Evolutionary conservation across 371 early-diverging fungal species (phyloP).

Genomic region (Mortierella sp.): DNA sequence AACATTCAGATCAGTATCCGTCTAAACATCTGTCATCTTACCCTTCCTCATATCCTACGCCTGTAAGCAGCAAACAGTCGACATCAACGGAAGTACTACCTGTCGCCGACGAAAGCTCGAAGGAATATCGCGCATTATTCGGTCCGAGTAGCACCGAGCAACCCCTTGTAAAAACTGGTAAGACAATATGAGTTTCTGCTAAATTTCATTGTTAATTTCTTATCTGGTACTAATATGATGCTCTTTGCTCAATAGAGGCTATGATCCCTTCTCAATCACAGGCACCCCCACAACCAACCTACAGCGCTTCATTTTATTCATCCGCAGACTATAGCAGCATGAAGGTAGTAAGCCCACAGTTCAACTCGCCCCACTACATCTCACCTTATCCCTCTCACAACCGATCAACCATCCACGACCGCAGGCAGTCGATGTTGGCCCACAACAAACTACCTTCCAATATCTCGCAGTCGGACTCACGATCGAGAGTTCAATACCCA

Average conservation of each 20-base stretch:
- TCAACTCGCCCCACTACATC: slow-evolving; percentile 33
- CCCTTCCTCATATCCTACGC: slow-evolving; percentile 8
- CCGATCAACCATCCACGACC: slow-evolving; percentile 34
- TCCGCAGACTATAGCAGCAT: slow-evolving; percentile 20
- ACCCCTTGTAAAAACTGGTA: slow-evolving; percentile 12
- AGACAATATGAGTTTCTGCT: neutral
- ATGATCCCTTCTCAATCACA: slow-evolving; percentile 45
- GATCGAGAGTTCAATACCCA: slow-evolving; percentile 23
- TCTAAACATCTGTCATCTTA: slow-evolving; percentile 10
- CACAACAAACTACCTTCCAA: slow-evolving; percentile 16
- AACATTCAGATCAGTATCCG: neutral
- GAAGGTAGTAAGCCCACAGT: slow-evolving; percentile 17
- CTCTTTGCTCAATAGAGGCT: neutral
- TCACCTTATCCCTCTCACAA: slow-evolving; percentile 23
- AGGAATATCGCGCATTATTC: neutral
- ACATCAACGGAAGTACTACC: slow-evolving; percentile 10
- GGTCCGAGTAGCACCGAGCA: slow-evolving; percentile 17
- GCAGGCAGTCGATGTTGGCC: slow-evolving; percentile 38
- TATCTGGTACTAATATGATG: neutral
- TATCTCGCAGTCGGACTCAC: slow-evolving; percentile 19
- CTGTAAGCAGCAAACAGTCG: slow-evolving; percentile 17
- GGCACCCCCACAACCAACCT: slow-evolving; percentile 12
- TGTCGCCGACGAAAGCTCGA: neutral
- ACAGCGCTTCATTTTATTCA: slow-evolving; percentile 22
- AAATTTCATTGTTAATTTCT: too few relatives aligned